Conservation (phyloP, 331 rosid genomes). For the Malus hybrid region DNA sequence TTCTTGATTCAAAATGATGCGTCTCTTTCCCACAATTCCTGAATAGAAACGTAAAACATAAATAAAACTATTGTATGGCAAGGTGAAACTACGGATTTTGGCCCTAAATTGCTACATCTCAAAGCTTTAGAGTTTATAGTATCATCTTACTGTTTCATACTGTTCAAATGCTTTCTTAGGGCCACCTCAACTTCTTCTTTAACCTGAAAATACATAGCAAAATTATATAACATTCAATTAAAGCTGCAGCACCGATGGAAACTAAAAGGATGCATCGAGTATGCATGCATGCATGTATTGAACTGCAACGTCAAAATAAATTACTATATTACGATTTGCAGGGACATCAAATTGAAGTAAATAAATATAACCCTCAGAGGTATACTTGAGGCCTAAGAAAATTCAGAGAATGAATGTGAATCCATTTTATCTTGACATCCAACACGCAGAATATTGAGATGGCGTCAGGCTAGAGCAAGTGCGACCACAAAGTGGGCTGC, state of each 20-base stretch:
- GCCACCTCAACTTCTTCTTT: constrained; percentile 91
- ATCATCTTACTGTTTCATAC: constrained; percentile 69
- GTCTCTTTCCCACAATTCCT: constrained; percentile 64
- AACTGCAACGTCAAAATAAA: not conserved
- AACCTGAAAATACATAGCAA: constrained; percentile 52
- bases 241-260: not conserved
- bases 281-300: not conserved
- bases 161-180: constrained; percentile 56
- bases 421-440: not conserved
- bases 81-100: not conserved
- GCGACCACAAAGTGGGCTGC: constrained; percentile 31
- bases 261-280: not conserved
- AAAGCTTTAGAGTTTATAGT: constrained; percentile 3
- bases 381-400: not conserved
- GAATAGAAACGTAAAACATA: constrained; percentile 25
- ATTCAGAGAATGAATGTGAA: not conserved
- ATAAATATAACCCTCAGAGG: not conserved
- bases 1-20: constrained; percentile 45
- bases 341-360: not conserved
- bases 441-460: not conserved
- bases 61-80: not conserved
- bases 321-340: not conserved
- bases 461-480: constrained; percentile 24
- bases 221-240: constrained; percentile 9
- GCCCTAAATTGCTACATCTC: not conserved